These are phyloP conservation scores for Gracilariopsis chorda DNA, from an alignment of 23 red algal genomes.

Conservation along the genomic window DNA sequence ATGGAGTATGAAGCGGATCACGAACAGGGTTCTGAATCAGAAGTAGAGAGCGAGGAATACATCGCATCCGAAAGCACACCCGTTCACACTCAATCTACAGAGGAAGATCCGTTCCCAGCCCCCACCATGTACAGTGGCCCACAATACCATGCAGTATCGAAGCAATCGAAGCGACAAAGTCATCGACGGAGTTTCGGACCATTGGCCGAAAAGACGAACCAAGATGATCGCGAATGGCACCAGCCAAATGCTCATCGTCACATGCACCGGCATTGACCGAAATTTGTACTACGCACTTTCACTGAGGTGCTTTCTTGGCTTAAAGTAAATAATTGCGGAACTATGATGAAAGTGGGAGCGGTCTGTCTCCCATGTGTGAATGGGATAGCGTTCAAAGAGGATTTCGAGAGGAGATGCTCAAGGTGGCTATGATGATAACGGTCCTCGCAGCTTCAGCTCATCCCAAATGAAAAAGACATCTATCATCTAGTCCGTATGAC, in stretches of 20 bases:
- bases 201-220: conserved; percentile 21
- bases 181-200: conserved; percentile 17
- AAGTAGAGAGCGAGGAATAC: conserved; percentile 20
- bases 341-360: too few species aligned
- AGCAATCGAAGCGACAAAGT: background rate
- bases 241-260: background rate
- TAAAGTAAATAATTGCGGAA: too few species aligned
- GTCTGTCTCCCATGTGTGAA: too few species aligned
- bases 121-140: conserved; percentile 43
- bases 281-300: too few species aligned
- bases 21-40: background rate
- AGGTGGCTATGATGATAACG: too few species aligned
- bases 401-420: too few species aligned
- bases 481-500: too few species aligned
- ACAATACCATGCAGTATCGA: conserved; percentile 7
- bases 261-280: background rate
- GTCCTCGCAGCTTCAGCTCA: too few species aligned
- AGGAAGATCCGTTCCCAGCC: conserved; percentile 49
- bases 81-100: conserved; percentile 50
- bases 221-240: conserved; percentile 16
- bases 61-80: conserved; percentile 17
- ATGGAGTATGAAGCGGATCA: background rate
- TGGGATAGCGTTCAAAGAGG: too few species aligned
- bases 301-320: too few species aligned
- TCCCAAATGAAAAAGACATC: too few species aligned